Evolutionary conservation across 2,329 filamentous ascomycete genomes (phyloP).

Genomic region (Ophiostoma triangulosporum): DNA sequence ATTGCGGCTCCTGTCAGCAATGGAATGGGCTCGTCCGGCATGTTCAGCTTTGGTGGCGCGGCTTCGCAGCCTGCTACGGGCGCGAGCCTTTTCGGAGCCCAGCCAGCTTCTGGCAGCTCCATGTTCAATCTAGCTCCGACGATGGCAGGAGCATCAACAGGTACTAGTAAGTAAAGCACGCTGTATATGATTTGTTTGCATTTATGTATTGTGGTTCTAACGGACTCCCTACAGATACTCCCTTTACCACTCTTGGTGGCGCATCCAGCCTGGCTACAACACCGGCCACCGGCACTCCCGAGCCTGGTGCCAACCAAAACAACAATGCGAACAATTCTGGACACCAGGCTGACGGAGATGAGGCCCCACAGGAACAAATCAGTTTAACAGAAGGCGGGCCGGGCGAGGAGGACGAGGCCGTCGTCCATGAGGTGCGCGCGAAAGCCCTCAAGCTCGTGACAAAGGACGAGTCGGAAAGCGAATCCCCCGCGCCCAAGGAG

Average conservation of each 20-base stretch:
- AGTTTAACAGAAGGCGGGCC: conserved; percentile 53
- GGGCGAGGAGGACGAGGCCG: conserved; percentile 59
- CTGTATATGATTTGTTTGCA: not conserved
- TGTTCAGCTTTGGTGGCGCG: conserved; percentile 22
- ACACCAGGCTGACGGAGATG: conserved; percentile 37
- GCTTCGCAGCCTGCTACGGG: conserved; percentile 19
- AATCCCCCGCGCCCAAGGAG: conserved; percentile 26
- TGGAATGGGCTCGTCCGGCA: conserved; percentile 12
- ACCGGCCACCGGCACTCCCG: conserved; percentile 44
- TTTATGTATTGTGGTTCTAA: not conserved
- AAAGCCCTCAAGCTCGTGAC: conserved; percentile 52
- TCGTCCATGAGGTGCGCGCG: conserved; percentile 55
- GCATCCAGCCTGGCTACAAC: conserved; percentile 49
- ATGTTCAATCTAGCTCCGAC: conserved; percentile 22
- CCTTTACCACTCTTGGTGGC: conserved; percentile 39
- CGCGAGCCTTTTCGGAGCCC: conserved; percentile 18
- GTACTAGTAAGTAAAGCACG: conserved; percentile 28
- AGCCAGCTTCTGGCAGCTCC: conserved; percentile 15
- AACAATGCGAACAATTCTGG: conserved; percentile 27
- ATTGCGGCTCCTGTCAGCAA: conserved; percentile 13
- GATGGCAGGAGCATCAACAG: conserved; percentile 24
- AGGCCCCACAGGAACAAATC: conserved; percentile 52
- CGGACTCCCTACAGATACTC: conserved; percentile 31
- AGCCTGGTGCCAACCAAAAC: conserved; percentile 35
- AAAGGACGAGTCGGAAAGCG: conserved; percentile 29